Conservation (phyloP, 2,329 filamentous ascomycete species). For the Macrophomina pseudophaseolina region DNA sequence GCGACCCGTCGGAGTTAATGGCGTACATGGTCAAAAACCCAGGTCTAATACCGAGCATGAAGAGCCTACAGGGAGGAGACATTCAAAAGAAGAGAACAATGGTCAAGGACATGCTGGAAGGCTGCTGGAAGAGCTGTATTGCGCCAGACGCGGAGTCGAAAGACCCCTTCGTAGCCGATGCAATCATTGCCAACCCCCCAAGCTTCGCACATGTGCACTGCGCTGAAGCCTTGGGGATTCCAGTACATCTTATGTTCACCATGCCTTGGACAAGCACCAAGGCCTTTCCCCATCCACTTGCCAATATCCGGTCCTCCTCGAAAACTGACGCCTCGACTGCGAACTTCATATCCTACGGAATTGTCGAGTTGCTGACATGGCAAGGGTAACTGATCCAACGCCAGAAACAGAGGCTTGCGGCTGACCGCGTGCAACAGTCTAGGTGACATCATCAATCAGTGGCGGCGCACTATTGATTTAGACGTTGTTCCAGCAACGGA, state of each 20-base stretch:
- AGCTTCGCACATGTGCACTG: constrained; percentile 32
- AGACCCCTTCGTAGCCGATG: constrained; percentile 29
- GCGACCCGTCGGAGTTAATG: constrained; percentile 59
- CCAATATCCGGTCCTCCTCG: constrained; percentile 49
- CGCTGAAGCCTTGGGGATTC: constrained; percentile 29
- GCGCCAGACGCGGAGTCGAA: constrained; percentile 13
- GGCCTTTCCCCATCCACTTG: constrained; percentile 56
- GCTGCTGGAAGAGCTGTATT: constrained; percentile 40
- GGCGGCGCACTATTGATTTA: constrained; percentile 47
- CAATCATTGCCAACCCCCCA: constrained; percentile 33
- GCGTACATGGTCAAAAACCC: constrained; percentile 83
- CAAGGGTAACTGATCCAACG: constrained; percentile 45
- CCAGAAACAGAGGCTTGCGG: constrained; percentile 5
- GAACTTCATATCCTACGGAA: constrained; percentile 54
- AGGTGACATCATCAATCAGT: constrained; percentile 54
- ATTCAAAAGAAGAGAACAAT: constrained; percentile 32
- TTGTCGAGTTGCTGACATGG: constrained; percentile 58
- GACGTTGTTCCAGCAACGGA: constrained; percentile 45
- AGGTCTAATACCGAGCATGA: constrained; percentile 56
- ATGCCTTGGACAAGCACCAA: constrained; percentile 58
- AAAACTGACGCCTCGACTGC: constrained; percentile 41
- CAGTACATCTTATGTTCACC: constrained; percentile 36
- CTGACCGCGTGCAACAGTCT: constrained; percentile 37
- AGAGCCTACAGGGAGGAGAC: constrained; percentile 38
- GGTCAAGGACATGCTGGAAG: constrained; percentile 39